A percentile compares a stretch with the other conserved stretches of the same genome.
Evolutionary conservation across 768 basidiomycete species (phyloP).

Genomic region (Tylopilus vinaceipallidus): DNA sequence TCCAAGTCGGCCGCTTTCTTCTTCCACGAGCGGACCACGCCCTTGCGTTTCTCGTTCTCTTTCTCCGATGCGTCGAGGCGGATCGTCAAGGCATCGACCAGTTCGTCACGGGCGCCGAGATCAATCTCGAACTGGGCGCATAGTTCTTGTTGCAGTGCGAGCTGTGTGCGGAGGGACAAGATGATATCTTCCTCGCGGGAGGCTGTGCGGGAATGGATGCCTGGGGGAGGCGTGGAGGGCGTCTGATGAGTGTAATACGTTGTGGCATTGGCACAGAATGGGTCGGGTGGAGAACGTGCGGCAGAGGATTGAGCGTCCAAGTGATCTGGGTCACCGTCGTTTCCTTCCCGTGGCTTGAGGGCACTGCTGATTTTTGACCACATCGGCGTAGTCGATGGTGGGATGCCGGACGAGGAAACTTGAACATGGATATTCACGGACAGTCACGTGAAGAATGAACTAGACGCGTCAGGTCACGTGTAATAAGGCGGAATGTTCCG

Average conservation of each 20-base stretch:
- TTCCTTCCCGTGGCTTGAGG: conserved; percentile 42
- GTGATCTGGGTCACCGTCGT: conserved; percentile 21
- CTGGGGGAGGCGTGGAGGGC: conserved; percentile 60
- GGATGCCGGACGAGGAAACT: not conserved
- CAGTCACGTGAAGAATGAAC: conserved; percentile 33
- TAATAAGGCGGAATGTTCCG: too few relatives aligned
- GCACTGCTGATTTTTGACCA: conserved; percentile 63
- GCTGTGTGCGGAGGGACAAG: conserved; percentile 69
- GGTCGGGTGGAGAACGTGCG: conserved; percentile 54
- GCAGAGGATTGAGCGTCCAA: too few relatives aligned
- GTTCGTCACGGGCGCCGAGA: conserved; percentile 67
- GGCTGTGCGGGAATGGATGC: conserved; percentile 52
- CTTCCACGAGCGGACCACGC: conserved; percentile 59
- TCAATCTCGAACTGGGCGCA: conserved; percentile 78
- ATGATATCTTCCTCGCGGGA: conserved; percentile 74
- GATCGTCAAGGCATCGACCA: conserved; percentile 57
- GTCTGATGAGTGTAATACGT: conserved; percentile 79
- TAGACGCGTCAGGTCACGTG: conserved; percentile 29
- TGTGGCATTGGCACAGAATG: conserved; percentile 68
- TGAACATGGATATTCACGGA: too few relatives aligned
- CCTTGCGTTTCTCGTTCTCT: conserved; percentile 61
- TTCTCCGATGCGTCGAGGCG: conserved; percentile 56
- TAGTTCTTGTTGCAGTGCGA: conserved; percentile 72
- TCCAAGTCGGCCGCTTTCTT: conserved; percentile 78
- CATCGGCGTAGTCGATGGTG: conserved; percentile 38